phyloP scores from a whole-genome alignment of 352 stramenopile species.

The Globisporangium barbulae region DNA sequence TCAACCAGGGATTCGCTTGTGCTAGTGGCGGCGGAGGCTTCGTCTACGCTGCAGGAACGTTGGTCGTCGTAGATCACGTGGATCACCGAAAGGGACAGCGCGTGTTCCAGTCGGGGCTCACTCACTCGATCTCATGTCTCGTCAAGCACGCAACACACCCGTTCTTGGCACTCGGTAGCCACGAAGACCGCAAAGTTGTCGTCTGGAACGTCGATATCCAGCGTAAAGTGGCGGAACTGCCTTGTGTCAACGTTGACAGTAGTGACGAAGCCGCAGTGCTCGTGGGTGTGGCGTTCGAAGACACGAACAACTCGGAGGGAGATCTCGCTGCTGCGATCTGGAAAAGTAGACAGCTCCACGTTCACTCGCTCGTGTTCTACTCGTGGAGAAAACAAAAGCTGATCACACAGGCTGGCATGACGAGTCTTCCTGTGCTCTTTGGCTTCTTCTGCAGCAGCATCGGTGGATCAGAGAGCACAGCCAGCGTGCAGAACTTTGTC shows the following conservation, averaged over 20 bases:
- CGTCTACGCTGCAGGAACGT: slow-evolving; percentile 41
- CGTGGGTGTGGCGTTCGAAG: slow-evolving; percentile 28
- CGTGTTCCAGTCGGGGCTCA: slow-evolving; percentile 37
- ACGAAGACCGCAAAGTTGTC: slow-evolving; percentile 27
- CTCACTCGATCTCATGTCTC: slow-evolving; percentile 42
- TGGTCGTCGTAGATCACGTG: slow-evolving; percentile 42
- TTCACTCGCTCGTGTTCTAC: slow-evolving; percentile 50
- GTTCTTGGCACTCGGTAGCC: slow-evolving; percentile 40
- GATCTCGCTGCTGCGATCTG: slow-evolving; percentile 55
- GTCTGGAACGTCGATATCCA: slow-evolving; percentile 31
- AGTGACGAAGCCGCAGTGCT: slow-evolving; percentile 12
- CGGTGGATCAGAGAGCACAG: neutral
- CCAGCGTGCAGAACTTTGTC: slow-evolving; percentile 32
- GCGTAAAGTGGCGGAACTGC: slow-evolving; percentile 28
- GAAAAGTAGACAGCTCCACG: slow-evolving; percentile 27
- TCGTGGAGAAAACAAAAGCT: slow-evolving; percentile 33
- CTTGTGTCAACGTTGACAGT: slow-evolving; percentile 5
- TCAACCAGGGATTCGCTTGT: slow-evolving; percentile 45
- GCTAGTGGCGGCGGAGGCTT: slow-evolving; percentile 26
- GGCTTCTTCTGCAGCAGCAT: slow-evolving; percentile 34
- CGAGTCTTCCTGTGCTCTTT: slow-evolving; percentile 51
- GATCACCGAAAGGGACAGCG: slow-evolving; percentile 29
- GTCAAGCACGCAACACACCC: slow-evolving; percentile 44
- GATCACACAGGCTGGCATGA: slow-evolving; percentile 41
- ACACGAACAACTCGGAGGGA: slow-evolving; percentile 20